These are phyloP conservation scores for Microstegium vimineum DNA, from an alignment of 176 grass and related monocot species.

Conservation along the genomic window DNA sequence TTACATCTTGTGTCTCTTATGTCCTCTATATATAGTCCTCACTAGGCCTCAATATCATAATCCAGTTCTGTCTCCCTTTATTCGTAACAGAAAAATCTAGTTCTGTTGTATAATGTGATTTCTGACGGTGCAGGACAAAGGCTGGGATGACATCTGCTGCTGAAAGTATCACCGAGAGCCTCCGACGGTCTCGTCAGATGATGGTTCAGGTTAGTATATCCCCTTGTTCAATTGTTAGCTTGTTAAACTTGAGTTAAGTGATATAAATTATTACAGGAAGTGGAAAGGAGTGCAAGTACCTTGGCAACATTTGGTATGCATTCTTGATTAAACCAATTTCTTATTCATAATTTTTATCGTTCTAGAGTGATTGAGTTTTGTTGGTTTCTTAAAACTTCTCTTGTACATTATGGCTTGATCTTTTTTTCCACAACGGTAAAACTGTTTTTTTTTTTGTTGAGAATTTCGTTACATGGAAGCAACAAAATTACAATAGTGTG, in stretches of 20 bases:
- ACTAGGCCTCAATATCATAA: no score
- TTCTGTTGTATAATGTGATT: not conserved
- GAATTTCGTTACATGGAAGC: no score
- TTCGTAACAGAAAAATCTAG: not conserved
- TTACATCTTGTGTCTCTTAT: no score
- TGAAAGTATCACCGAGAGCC: slow-evolving; percentile 91
- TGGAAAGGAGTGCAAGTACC: slow-evolving; percentile 73
- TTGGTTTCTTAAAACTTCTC: not conserved
- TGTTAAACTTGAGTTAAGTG: not conserved
- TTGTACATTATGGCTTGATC: not conserved
- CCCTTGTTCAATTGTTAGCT: not conserved
- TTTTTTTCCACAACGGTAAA: no score
- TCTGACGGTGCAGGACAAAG: slow-evolving; percentile 58
- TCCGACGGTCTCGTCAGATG: slow-evolving; percentile 69
- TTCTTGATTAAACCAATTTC: slow-evolving; percentile 9
- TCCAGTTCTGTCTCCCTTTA: no score
- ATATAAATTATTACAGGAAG: slow-evolving; percentile 32
- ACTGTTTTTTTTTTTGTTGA: no score
- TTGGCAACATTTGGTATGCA: slow-evolving; percentile 76
- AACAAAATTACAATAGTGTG: no score
- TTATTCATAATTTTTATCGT: not conserved
- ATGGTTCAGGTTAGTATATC: slow-evolving; percentile 83
- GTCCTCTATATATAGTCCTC: no score
- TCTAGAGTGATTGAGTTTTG: not conserved
- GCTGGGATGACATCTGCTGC: slow-evolving; percentile 85